phyloP scores from a whole-genome alignment of 2,329 filamentous ascomycete genomes.

The Leptographium radiaticola region DNA sequence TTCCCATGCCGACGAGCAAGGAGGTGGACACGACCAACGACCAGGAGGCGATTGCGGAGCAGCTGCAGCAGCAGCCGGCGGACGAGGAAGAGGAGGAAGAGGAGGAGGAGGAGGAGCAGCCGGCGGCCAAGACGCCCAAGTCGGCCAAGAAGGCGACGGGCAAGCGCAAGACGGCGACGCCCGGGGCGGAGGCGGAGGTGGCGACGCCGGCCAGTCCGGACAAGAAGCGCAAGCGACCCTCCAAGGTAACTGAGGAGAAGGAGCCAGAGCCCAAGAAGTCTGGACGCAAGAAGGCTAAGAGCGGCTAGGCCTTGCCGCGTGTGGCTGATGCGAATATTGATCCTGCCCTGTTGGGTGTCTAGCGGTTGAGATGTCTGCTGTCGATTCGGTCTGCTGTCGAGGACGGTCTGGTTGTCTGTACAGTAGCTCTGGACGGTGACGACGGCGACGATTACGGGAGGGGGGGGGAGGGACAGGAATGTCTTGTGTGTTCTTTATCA shows the following conservation, averaged over 20 bases:
- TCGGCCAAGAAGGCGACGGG: conserved; percentile 33
- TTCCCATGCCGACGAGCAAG: conserved; percentile 38
- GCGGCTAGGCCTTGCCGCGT: conserved; percentile 18
- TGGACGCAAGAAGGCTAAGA: conserved; percentile 43
- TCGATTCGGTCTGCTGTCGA: no score
- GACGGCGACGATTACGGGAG: no score
- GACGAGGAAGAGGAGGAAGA: conserved; percentile 26
- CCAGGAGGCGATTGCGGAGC: conserved; percentile 45
- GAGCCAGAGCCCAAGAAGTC: conserved; percentile 48
- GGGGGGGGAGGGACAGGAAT: no score
- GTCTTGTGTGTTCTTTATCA: no score
- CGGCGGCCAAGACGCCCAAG: conserved; percentile 44
- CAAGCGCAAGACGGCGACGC: conserved; percentile 42
- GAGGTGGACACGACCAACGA: conserved; percentile 32
- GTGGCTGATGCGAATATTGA: conserved; percentile 17
- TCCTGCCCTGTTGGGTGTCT: conserved; percentile 17
- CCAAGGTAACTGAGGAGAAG: conserved; percentile 39
- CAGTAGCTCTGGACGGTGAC: no score
- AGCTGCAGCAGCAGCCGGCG: conserved; percentile 34
- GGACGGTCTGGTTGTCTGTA: no score
- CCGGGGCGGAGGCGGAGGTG: conserved; percentile 29
- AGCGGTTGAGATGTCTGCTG: neutral
- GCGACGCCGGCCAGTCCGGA: conserved; percentile 38
- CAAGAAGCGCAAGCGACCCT: conserved; percentile 49
- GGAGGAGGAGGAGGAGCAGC: conserved; percentile 30